phyloP scores from a whole-genome alignment of 1,139 yeast genomes.

The Ogataea hybrid region DNA sequence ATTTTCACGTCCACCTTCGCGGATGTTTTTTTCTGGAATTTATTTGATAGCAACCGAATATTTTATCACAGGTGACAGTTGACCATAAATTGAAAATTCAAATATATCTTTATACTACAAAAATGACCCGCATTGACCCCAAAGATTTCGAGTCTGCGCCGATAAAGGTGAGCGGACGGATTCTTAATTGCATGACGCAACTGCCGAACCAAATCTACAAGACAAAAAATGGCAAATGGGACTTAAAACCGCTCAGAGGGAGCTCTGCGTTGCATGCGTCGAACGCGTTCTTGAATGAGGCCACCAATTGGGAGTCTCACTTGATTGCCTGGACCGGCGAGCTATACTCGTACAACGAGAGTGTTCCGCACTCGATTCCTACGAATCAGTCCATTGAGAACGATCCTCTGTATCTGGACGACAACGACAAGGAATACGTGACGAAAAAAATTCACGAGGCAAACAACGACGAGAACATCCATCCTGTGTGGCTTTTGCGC shows the following conservation, averaged over 20 bases:
- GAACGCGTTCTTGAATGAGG: slow-evolving; percentile 58
- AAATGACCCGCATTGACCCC: slow-evolving; percentile 20
- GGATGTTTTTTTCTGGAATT: slow-evolving; percentile 11
- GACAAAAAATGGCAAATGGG: slow-evolving; percentile 36
- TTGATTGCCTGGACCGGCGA: slow-evolving; percentile 97
- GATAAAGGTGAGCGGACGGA: slow-evolving; percentile 57
- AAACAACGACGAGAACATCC: slow-evolving; percentile 51
- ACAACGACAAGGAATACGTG: slow-evolving; percentile 49
- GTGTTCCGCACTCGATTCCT: slow-evolving; percentile 25
- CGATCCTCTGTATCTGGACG: slow-evolving; percentile 62
- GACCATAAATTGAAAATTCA: no score
- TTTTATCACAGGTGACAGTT: no score
- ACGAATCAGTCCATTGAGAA: slow-evolving; percentile 33
- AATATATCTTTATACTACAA: background rate
- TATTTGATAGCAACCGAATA: slow-evolving; percentile 5
- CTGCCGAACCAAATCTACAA: slow-evolving; percentile 62
- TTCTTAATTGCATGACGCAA: slow-evolving; percentile 65
- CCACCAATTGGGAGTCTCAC: slow-evolving; percentile 82
- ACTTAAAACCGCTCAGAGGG: slow-evolving; percentile 69
- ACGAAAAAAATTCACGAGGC: slow-evolving; percentile 44
- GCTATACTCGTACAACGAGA: slow-evolving; percentile 42
- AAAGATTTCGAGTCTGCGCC: slow-evolving; percentile 19
- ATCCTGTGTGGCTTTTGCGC: slow-evolving; percentile 84
- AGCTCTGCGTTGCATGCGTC: slow-evolving; percentile 84
- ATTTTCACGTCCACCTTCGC: slow-evolving; percentile 3